Base-by-base conservation (phyloP, 139 green algal species). In the Edaphochlamys debaryana region DNA sequence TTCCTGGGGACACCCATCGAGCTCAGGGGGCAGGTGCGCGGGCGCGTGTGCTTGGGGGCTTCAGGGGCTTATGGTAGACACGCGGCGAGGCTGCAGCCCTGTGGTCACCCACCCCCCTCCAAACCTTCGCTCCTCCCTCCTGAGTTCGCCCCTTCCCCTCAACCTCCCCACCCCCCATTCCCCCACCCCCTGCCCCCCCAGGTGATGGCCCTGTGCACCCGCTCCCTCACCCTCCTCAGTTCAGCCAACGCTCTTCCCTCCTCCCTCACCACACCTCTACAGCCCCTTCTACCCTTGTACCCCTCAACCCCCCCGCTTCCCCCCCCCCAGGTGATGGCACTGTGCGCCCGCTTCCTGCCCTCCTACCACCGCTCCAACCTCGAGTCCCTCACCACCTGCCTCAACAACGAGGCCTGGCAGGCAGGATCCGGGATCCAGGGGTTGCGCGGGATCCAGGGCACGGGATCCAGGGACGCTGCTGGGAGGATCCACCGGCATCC, bases 351-450 rank as follows among this genome's bases (percentile, higher is more conserved):
- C 56, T 72, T 86, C 54, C 70, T 85, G 37, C 63, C 45, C 32
- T 32, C 66, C 48, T 88, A 90, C 75, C 90, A 92, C 63, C 77
- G 81, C 15, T 79, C 52, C 68, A 92, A 90, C 79, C 87, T 92
- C 50, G 87, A 92, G 67, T 82, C 82, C 34, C 58, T 90, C 36
- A 82, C 72, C 19, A 52, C 75, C 29, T 70, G 67, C 38, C 81
- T 90, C n/a, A 81, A 80, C 34, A 63, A 80, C 50, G 86, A 90
- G 66, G 45, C 60, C 13, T 90, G 86, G 86, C 54, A 75, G 50
- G 79, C 67, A 29, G 5, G 41, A 4, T 30, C 22, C 4, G 54
- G 54, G n/a, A n/a, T n/a, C n/a, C n/a, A n/a, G n/a, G n/a, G n/a
- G n/a, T n/a, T n/a, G n/a, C n/a, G n/a, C n/a, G n/a, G n/a, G n/a